Base-by-base conservation (phyloP, 1,139 yeast species). In the Yueomyces sp. region DNA sequence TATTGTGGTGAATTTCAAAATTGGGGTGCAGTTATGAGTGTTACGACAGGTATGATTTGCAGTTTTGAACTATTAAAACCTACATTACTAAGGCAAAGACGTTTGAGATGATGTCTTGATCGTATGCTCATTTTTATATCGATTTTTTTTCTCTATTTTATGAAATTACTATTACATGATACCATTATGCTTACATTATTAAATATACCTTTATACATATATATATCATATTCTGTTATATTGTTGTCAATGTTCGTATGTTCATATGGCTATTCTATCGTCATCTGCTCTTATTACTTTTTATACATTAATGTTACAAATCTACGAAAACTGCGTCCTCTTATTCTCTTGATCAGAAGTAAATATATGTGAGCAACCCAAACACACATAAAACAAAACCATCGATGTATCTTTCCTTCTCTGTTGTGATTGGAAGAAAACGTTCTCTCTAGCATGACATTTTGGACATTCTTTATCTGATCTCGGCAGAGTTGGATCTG, bases 11-110 rank as follows among this genome's bases (percentile, higher is more conserved):
- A 91, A 66, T 91, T 91, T 63, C 96, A 91, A 65, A 91, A 91
- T 63, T 96, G 96, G 7, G 98, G 97, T 56, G 97, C 97, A 36
- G 89, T 91, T 95, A 91, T 91, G 98, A 81, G 94, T 57, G 97
- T 91, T 44, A 42, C 44, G 5, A 42, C 44, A 4, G 44, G 44
- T 3, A 30, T 42, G 39, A 42, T 42, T 40, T 42, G 44, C 30
- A 42, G 44, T 42, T 42, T 42, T 29, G 44, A 42, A 39, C 29
- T 42, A 37, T 36, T 42, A n/a, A 42, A 42, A 42, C 44, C 44
- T 25, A 19, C 19, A 19, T 19, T 19, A 19, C 19, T 19, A 19
- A 19, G 19, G 19, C 19, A 19, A 19, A 19, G 19, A 19, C 19
- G 19, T 19, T 19, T 19, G 19, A 19, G 19, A 19, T 19, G 19